Evolutionary conservation across 2,329 filamentous ascomycete genomes (phyloP).

Genomic region (Chaetomiaceae sp.): DNA sequence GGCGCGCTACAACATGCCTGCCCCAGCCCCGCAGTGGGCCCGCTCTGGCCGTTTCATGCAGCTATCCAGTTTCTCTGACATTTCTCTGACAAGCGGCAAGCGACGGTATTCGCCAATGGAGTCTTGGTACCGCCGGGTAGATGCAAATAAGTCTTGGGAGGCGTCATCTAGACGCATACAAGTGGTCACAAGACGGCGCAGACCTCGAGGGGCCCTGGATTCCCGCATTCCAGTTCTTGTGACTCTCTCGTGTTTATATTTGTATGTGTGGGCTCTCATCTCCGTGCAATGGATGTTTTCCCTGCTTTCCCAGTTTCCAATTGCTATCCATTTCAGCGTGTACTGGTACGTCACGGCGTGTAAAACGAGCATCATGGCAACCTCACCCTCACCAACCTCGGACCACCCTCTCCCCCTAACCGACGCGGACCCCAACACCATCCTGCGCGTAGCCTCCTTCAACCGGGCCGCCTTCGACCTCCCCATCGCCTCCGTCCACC

Average conservation of each 20-base stretch:
- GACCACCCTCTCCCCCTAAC: not conserved
- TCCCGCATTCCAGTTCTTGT: conserved; percentile 2
- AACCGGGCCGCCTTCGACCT: conserved; percentile 7
- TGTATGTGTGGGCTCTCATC: not conserved
- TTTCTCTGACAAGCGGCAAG: not conserved
- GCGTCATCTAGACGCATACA: not conserved
- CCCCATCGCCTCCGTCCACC: conserved; percentile 8
- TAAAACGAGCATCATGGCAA: not conserved
- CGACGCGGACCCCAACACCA: not conserved
- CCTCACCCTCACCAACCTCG: not conserved
- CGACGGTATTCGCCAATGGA: conserved; percentile 7
- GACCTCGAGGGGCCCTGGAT: not conserved
- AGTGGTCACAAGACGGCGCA: conserved; percentile 9
- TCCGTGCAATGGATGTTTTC: too few species aligned
- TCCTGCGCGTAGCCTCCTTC: conserved; percentile 12
- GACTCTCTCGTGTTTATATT: not conserved
- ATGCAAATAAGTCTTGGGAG: not conserved
- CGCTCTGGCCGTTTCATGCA: not conserved
- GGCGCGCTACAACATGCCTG: not conserved
- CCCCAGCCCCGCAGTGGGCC: not conserved
- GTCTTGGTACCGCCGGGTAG: not conserved
- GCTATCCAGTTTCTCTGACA: not conserved
- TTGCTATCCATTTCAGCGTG: too few species aligned
- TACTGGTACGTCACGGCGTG: too few species aligned
- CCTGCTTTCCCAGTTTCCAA: too few species aligned